Evolutionary conservation across 176 grass and related monocot species (phyloP), one percentile per base, ranked within the genome.

Genomic region (Triticum dicoccoides): DNA sequence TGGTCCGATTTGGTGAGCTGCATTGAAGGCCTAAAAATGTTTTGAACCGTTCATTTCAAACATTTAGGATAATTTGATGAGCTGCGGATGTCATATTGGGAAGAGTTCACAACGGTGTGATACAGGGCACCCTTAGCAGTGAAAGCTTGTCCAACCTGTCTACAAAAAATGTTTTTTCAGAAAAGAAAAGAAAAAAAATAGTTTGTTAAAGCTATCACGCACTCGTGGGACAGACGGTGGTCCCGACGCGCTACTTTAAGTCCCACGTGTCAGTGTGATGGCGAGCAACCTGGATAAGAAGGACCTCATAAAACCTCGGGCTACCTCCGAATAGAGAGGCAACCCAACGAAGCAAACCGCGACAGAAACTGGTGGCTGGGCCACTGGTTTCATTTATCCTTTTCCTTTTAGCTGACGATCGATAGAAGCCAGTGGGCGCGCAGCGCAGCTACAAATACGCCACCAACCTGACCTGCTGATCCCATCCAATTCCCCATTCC

Each of bases 391-490:
- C 47, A 32, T 77, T 76, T 77, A 49, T 56, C 74, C 7, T 77
- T 77, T 77, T 70, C 17, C 20, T 45, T 77, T 33, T 21, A 77
- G 45, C 73, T 76, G 25, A 76, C 45, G 73, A 76, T 54, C 73
- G 25, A 25, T 11, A 33, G 73, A 76, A 76, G 45, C 45, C 45
- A 54, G 49, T 30, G 49, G 45, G 49, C 73, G 51, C 73, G 25
- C 44, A 51, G 42, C 42, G 44, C 44, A 76, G 73, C 73, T 77
- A 77, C 74, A 77, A 77, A 77, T 77, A 77, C 27, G 74, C 74
- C 74, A 77, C 74, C 74, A 56, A 76, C 73, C 74, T 56, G 47
- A 56, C 74, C 47, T 47, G 1, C 47, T 56, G 47, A 77, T 77
- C 74, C 47, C 74, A 77, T 21, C 74, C 74, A 8, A 33, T 33